Base-by-base conservation (phyloP, 805 yeast species). In the Myxozyma melibiosi region DNA sequence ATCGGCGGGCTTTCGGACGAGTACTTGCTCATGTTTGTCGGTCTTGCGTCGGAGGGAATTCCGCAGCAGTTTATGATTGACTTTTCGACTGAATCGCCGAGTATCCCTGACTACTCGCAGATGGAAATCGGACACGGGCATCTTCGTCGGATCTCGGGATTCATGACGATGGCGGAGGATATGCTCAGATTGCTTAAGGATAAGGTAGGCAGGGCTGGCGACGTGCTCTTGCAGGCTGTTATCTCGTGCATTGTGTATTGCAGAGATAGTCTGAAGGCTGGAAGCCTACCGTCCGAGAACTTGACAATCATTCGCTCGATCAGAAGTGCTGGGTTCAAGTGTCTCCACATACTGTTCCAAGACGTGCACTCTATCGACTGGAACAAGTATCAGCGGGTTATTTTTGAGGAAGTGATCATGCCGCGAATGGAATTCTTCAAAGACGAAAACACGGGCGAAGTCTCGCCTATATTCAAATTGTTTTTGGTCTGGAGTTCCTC, bases 371-470 rank as follows among this genome's bases (percentile, higher is more conserved):
- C 75, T 0, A 58, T 67, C 1, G 70, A 80, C 34, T 90, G 97
- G 96, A 58, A 50, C 2, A 60, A 67, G 4, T 73, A 74, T 7
- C 78, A 78, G 61, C 76, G 81, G 18, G 64, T 71, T 1, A 80
- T 94, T 11, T 86, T 80, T 66, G 68, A 71, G 2, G 68, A 74
- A 24, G 75, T 90, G 22, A 74, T 92, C 13, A 65, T 70, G 20
- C 90, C 96, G 6, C 80, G 95, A 66, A 75, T 94, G 64, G 75
- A 59, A 0, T 74, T 78, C 11, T 92, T 92, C 70, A 85, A 85
- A 2, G 78, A 74, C 39, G 96, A 87, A 66, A 94, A 92, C 69
- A 74, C 86, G 31, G 95, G 90, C 67, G 90, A 86, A 66, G 85
- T 92, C 0, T 90, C 97, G 0, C 80, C 96, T 0, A 69, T 92